Percentiles rank a stretch among this genome's conserved stretches.
phyloP scores from a whole-genome alignment of 441 rosid genomes.

The Adansonia gregorii region DNA sequence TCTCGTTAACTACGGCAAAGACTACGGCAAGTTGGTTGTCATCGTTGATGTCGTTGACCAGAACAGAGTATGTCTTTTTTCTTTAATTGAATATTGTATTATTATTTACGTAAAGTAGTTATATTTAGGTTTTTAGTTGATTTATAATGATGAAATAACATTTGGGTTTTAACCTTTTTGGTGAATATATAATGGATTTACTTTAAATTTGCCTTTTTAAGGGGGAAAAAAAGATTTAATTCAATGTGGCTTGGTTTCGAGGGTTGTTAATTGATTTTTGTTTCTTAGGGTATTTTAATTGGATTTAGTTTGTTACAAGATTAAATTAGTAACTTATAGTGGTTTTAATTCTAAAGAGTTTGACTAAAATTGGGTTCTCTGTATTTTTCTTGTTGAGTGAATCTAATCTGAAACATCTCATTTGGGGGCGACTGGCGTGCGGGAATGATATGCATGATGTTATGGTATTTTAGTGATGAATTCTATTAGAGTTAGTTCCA shows the following conservation, averaged over 20 bases:
- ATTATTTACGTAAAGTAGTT: neutral
- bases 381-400: neutral
- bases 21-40: conserved; percentile 85
- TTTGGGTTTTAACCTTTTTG: neutral
- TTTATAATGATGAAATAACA: neutral
- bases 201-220: neutral
- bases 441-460: neutral
- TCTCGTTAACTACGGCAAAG: conserved; percentile 91
- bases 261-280: neutral
- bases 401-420: neutral
- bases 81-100: neutral
- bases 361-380: neutral
- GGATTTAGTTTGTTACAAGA: neutral
- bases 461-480: neutral
- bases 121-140: neutral
- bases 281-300: neutral
- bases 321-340: neutral
- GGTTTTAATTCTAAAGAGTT: neutral
- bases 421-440: neutral
- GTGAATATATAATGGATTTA: neutral
- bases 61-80: conserved; percentile 58
- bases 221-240: neutral
- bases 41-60: conserved; percentile 92
- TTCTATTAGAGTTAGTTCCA: neutral
- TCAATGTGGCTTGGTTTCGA: neutral